Base-by-base conservation (phyloP, 164 flowering plant species). In the Vitis amurensis region DNA sequence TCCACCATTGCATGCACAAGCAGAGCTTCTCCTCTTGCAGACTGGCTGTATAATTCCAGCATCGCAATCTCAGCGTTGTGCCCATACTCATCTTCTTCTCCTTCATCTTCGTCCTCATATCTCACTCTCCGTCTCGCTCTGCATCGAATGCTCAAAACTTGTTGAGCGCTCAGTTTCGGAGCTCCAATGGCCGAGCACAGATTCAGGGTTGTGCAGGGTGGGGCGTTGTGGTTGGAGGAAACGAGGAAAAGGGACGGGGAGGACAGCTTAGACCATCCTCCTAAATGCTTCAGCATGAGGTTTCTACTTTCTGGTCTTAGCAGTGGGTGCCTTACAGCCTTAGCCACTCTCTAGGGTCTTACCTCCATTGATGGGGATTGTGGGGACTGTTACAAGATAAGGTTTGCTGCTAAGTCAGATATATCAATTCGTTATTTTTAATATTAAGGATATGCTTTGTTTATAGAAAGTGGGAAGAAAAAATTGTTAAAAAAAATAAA, bases 1-100 rank as follows among this genome's bases (percentile, higher is more conserved):
- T 91, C 91, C 27, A 93, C 85, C 56, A 75, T 15, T 2, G 92
- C 92, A 12, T 72, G 80, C 1, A 93, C 97, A 14, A 92, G 62
- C 71, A 93, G 90, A 3, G 84, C 92, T 69, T 88, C 98, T 55
- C 78, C 79, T 72, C 74, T 79, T 0, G 70, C 74, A 50, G 80
- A 74, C 57, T 89, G 85, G 50, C 77, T 87, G 59, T 93, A 91
- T 0, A 79, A 55, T 67, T 93, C 98, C 48, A 91, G 55, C 85
- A 83, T 60, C 1, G 81, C 84, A 8, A 93, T 81, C 66, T 91
- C 92, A 30, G 74, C 65, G 67, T 93, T 91, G 57, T 89, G 68
- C 14, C 85, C 87, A 57, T 81, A 77, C 11, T 81, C 79, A 59
- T 78, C 85, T 0, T 79, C 87, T 1, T 72, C 84, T 0, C 78